Conservation (phyloP, 2,329 filamentous ascomycete genomes). For the Coniochaeta sp. region DNA sequence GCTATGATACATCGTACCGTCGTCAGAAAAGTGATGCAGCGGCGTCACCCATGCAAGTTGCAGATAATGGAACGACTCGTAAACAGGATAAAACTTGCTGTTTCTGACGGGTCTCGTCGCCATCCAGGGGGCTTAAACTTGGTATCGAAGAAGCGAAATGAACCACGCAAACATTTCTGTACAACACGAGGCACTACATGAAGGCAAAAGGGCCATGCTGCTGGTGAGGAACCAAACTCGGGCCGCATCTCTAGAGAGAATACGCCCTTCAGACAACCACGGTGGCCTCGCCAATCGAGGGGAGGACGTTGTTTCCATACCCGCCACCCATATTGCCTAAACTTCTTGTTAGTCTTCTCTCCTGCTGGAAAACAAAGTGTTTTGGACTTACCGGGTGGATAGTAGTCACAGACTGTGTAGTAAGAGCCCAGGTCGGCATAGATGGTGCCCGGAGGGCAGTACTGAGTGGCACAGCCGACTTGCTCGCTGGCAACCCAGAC, state of each 20-base stretch:
- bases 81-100: not conserved
- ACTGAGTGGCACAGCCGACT: slow-evolving; percentile 55
- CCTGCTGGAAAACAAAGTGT: not conserved
- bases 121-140: not conserved
- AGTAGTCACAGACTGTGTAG: slow-evolving; percentile 89
- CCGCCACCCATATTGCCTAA: slow-evolving; percentile 45
- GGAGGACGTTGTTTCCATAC: slow-evolving; percentile 42
- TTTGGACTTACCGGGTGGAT: slow-evolving; percentile 54
- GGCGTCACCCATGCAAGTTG: not conserved
- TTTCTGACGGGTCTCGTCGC: not conserved
- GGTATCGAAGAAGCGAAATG: not conserved
- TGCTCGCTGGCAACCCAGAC: slow-evolving; percentile 58
- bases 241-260: not conserved
- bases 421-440: slow-evolving; percentile 44
- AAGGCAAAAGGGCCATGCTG: slow-evolving; percentile 9
- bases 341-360: slow-evolving; percentile 8
- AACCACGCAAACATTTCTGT: slow-evolving; percentile 6
- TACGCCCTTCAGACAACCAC: slow-evolving; percentile 12
- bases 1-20: not conserved
- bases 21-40: not conserved
- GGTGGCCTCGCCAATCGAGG: slow-evolving; percentile 27
- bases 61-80: not conserved
- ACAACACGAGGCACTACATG: slow-evolving; percentile 12
- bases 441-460: slow-evolving; percentile 46
- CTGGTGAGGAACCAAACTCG: not conserved